Percentiles rank a stretch among this genome's conserved stretches.
Conservation (phyloP, 768 basidiomycete genomes). For the Boletus reticulatus region DNA sequence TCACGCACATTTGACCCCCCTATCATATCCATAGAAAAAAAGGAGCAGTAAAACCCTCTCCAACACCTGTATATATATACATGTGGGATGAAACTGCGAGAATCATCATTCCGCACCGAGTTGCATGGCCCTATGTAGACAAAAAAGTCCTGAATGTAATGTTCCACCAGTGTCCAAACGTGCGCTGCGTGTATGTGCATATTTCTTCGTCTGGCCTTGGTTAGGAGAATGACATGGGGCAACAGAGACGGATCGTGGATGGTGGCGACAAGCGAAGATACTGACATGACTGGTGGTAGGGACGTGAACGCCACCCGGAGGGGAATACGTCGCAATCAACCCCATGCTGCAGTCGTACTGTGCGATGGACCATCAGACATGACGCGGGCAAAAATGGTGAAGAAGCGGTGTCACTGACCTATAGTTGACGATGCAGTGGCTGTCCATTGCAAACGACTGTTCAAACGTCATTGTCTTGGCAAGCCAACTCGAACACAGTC, state of each 20-base stretch:
- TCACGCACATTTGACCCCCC: too few relatives aligned
- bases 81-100: background rate
- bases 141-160: background rate
- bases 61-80: too few relatives aligned
- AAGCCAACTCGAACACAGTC: background rate
- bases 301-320: background rate
- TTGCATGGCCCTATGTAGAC: background rate
- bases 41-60: background rate
- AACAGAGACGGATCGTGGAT: constrained; percentile 2
- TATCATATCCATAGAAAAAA: background rate
- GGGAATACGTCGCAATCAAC: constrained; percentile 31
- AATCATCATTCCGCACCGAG: background rate
- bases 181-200: background rate
- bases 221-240: background rate
- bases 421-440: constrained; percentile 90
- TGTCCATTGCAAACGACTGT: constrained; percentile 84
- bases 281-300: background rate
- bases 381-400: background rate
- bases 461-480: background rate
- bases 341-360: constrained; percentile 68
- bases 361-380: constrained; percentile 2
- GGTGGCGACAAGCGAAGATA: background rate
- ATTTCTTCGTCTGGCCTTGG: background rate
- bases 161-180: background rate
- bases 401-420: constrained; percentile 46